phyloP scores from a whole-genome alignment of 2,329 filamentous ascomycete species.

The Venturia effusa region DNA sequence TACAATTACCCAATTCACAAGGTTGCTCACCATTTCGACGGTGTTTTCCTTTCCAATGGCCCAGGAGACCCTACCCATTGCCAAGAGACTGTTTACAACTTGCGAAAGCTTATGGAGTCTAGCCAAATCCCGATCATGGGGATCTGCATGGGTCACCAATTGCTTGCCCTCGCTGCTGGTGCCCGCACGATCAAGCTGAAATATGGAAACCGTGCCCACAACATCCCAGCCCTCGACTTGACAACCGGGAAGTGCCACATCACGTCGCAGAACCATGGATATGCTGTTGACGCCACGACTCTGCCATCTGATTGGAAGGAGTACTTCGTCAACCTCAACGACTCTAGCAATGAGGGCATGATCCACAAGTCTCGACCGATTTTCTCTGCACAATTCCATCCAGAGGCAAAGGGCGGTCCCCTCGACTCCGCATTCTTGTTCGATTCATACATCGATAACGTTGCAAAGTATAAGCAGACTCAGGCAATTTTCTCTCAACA shows the following conservation, averaged over 20 bases:
- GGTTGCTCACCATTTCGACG: conserved; percentile 93
- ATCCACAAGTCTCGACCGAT: conserved; percentile 94
- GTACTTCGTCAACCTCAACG: conserved; percentile 97
- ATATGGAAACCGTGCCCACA: conserved; percentile 98
- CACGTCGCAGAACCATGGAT: conserved; percentile 96
- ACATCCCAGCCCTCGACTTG: conserved; percentile 90
- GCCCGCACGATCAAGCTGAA: conserved; percentile 94
- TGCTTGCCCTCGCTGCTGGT: conserved; percentile 80
- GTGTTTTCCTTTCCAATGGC: conserved; percentile 98
- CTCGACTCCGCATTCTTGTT: conserved; percentile 92
- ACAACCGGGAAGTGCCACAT: conserved; percentile 97
- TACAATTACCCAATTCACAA: conserved; percentile 98
- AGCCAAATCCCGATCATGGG: conserved; percentile 82
- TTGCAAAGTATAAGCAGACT: conserved; percentile 77
- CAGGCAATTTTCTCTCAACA: conserved; percentile 62
- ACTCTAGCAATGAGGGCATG: conserved; percentile 94
- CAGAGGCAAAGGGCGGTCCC: conserved; percentile 93
- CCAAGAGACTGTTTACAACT: conserved; percentile 86
- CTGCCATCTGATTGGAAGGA: conserved; percentile 85
- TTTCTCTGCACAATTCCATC: conserved; percentile 98
- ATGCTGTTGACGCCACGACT: conserved; percentile 79
- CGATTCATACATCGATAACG: conserved; percentile 88
- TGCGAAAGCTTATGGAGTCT: conserved; percentile 82
- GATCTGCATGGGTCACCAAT: conserved; percentile 95
- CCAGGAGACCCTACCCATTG: conserved; percentile 97